These are phyloP conservation scores for Entomortierella chlamydospora DNA, from an alignment of 192 early-diverging fungal genomes.

Conservation along the genomic window DNA sequence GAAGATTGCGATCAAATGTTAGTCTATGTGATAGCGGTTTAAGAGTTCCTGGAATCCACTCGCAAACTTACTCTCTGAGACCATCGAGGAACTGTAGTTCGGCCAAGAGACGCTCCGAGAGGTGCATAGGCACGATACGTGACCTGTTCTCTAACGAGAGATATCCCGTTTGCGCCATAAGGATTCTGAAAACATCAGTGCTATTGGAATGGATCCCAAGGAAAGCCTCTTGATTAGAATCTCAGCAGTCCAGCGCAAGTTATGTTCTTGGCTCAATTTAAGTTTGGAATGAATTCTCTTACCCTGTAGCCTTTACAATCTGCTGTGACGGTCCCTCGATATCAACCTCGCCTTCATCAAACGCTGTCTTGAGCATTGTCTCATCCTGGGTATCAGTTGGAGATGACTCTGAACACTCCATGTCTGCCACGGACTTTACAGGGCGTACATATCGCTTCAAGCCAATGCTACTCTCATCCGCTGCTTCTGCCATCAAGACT, in stretches of 20 bases:
- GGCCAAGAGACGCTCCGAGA: conserved; percentile 69
- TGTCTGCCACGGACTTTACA: not conserved
- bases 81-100: conserved; percentile 74
- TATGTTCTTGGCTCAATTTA: no score
- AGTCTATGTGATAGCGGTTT: not conserved
- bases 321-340: not conserved
- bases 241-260: no score
- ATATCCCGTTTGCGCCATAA: conserved; percentile 75
- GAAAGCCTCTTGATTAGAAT: not conserved
- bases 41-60: not conserved
- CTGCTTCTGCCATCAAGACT: conserved; percentile 30
- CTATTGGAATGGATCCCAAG: conserved; percentile 45
- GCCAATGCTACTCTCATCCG: conserved; percentile 36
- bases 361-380: conserved; percentile 4
- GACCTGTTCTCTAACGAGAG: conserved; percentile 68
- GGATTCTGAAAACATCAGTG: conserved; percentile 65
- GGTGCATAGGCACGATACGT: conserved; percentile 70
- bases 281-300: not conserved
- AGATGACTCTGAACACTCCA: not conserved
- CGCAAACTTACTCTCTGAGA: conserved; percentile 71
- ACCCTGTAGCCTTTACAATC: conserved; percentile 1
- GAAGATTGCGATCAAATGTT: not conserved
- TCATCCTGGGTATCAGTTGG: not conserved
- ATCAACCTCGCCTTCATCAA: conserved; percentile 28
- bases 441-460: conserved; percentile 30